Percentiles rank a stretch among this genome's conserved stretches.
Conservation (phyloP, 208 protist genomes). For the Trypanosoma lewisi region DNA sequence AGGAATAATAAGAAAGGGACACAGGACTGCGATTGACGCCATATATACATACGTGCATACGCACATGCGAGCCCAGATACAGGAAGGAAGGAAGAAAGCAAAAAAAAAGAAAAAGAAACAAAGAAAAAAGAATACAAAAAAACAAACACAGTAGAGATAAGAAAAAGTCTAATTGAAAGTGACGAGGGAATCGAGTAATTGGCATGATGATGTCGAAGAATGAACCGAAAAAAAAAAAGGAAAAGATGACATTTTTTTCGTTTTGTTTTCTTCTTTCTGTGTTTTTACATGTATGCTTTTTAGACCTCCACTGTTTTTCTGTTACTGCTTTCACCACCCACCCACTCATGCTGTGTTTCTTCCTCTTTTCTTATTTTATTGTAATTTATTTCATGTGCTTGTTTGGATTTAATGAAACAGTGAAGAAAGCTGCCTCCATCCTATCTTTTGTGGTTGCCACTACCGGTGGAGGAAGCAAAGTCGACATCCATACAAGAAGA, state of each 20-base stretch:
- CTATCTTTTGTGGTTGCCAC: neutral
- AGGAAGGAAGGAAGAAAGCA: neutral
- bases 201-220: neutral
- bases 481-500: neutral
- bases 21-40: neutral
- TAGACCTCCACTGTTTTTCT: constrained; percentile 16
- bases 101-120: neutral
- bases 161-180: too few species aligned
- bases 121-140: neutral
- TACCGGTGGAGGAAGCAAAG: neutral
- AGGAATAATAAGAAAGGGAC: neutral
- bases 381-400: constrained; percentile 6
- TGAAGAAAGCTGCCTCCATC: neutral
- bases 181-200: neutral
- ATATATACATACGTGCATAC: neutral
- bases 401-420: neutral
- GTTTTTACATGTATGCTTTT: constrained; percentile 16
- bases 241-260: constrained; percentile 1
- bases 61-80: too few species aligned
- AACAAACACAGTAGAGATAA: neutral
- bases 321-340: constrained; percentile 12
- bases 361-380: constrained; percentile 15
- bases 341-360: constrained; percentile 1
- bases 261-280: constrained; percentile 10
- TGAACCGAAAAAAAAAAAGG: neutral